phyloP scores from a whole-genome alignment of 169 alveolate genomes.

The Eimeria tenella region DNA sequence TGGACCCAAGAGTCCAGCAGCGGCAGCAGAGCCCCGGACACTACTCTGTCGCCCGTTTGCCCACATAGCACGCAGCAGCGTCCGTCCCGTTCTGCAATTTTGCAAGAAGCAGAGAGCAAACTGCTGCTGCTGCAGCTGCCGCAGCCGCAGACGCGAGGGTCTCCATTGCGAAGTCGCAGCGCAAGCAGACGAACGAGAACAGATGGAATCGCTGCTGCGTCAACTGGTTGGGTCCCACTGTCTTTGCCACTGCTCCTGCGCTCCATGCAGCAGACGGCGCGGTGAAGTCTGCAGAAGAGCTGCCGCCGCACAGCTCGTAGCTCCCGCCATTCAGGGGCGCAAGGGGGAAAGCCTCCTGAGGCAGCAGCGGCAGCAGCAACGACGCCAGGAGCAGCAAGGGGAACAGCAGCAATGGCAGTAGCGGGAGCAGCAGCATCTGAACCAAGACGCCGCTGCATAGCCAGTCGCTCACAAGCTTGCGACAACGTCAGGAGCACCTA shows the following conservation, averaged over 20 bases:
- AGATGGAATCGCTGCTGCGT: conserved; percentile 42
- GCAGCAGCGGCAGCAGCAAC: conserved; percentile 49
- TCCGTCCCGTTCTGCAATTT: neutral
- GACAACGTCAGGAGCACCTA: conserved; percentile 20
- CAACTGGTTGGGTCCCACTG: neutral
- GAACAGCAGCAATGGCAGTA: neutral
- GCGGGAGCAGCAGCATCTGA: conserved; percentile 9
- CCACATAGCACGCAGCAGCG: conserved; percentile 69
- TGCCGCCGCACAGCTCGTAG: conserved; percentile 39
- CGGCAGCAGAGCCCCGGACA: conserved; percentile 51
- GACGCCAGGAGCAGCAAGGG: neutral
- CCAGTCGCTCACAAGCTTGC: conserved; percentile 15
- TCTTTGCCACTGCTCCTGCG: conserved; percentile 16
- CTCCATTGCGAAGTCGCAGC: conserved; percentile 55
- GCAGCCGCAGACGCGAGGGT: conserved; percentile 22
- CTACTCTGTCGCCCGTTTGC: conserved; percentile 30
- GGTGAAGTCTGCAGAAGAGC: conserved; percentile 31
- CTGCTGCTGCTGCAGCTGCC: conserved; percentile 32
- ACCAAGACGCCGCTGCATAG: neutral
- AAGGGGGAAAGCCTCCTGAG: neutral
- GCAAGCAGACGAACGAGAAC: conserved; percentile 74
- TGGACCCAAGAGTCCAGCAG: conserved; percentile 61
- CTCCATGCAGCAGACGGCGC: conserved; percentile 23
- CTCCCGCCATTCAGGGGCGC: conserved; percentile 47
- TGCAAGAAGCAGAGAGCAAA: neutral